Base-by-base conservation (phyloP, 2,329 filamentous ascomycete genomes). In the Alternaria arbusti region DNA sequence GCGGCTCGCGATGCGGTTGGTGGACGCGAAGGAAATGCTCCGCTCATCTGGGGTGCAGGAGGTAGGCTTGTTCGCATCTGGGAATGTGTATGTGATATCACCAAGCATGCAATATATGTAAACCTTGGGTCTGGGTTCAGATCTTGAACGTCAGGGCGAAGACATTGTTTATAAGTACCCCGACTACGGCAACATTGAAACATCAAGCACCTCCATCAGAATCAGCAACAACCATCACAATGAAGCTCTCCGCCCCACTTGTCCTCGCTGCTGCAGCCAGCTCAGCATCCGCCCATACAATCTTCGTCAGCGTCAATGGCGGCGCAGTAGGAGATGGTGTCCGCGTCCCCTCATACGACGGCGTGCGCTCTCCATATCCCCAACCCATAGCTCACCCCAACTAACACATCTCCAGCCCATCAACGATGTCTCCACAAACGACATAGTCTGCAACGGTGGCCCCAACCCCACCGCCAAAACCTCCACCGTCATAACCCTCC, bases 361-460 rank as follows among this genome's bases (percentile, higher is more conserved):
- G 76, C 9, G 74, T 76, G 68, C 5, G 71, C 67, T 8, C 40
- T 6, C 36, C 9, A 11, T 6, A 17, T 2, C 1, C 8, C 47
- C 28, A 51, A 11, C 0, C 11, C 5, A 4, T 9, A 2, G 1
- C 17, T 32, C 7, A 10, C 22, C 17, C 25, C 6, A 13, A 15
- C 20, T 30, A 40, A 43, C 2, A 5, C 26, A 23, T 1, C 13
- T 25, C 10, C 81, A 68, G 70, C 86, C 86, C 58, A 84, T 88
- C 74, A 82, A 79, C 20, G 84, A 89, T 69, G 86, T 88, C 13
- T 82, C 81, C 17, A 84, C 83, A 54, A 82, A 84, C 71, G 82
- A 85, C 61, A 78, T 89, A 23, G 86, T 84, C 32, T 89, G 87
- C 81, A 89, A 89, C 71, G 86, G 86, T 12, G 81, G 82, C 3